phyloP scores from a whole-genome alignment of 495 filamentous ascomycete genomes.

The Xylaria intraflava region DNA sequence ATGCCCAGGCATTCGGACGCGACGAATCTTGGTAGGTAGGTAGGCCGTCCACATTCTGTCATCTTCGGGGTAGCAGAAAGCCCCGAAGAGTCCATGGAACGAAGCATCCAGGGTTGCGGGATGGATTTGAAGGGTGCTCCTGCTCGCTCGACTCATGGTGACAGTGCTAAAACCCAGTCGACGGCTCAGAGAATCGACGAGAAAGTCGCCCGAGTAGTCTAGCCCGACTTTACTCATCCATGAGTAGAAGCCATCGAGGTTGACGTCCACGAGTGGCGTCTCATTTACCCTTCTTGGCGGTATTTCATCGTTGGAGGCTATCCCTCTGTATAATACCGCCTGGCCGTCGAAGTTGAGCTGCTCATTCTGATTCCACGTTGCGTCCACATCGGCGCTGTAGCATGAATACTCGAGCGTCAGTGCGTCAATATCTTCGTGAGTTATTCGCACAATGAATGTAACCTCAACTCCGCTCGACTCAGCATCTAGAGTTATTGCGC shows the following conservation, averaged over 20 bases:
- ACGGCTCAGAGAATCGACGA: background rate
- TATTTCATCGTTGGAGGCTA: background rate
- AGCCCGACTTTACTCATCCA: background rate
- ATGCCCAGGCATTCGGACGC: no score
- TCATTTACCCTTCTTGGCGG: background rate
- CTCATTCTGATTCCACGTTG: background rate
- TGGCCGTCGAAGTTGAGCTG: background rate
- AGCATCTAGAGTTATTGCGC: slow-evolving; percentile 14
- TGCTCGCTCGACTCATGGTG: background rate
- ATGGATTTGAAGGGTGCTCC: slow-evolving; percentile 7
- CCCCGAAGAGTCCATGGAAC: slow-evolving; percentile 15
- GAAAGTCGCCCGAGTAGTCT: background rate
- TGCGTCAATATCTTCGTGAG: background rate
- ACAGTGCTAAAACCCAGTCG: background rate
- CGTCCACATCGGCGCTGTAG: background rate
- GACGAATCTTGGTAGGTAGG: slow-evolving; percentile 15
- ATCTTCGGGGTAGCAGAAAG: slow-evolving; percentile 10
- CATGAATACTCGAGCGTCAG: background rate
- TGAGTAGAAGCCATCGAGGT: background rate
- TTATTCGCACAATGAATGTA: slow-evolving; percentile 6
- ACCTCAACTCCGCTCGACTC: slow-evolving; percentile 12
- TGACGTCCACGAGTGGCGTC: background rate
- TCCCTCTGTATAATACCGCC: background rate
- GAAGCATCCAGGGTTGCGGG: slow-evolving; percentile 19
- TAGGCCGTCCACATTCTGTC: slow-evolving; percentile 2